phyloP scores from a whole-genome alignment of 495 filamentous ascomycete species.

The Aspergillus asperescens region DNA sequence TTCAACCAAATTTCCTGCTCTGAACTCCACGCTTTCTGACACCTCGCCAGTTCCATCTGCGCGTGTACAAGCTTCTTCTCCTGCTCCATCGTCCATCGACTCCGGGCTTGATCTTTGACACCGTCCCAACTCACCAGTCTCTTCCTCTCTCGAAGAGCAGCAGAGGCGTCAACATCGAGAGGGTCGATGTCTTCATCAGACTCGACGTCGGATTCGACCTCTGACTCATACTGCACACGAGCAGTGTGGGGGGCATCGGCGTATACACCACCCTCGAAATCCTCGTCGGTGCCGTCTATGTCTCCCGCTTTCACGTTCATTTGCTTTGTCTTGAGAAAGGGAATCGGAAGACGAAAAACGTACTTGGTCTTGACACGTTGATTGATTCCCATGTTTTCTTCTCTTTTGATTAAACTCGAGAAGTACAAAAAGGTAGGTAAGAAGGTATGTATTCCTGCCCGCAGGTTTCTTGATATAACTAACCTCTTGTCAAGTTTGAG shows the following conservation, averaged over 20 bases:
- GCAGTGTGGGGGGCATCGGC: not conserved
- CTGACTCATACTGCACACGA: not conserved
- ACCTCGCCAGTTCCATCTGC: conserved; percentile 28
- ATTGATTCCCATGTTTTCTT: conserved; percentile 16
- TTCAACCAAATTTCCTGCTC: conserved; percentile 40
- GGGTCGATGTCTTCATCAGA: conserved; percentile 1
- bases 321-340: conserved; percentile 10
- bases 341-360: conserved; percentile 20
- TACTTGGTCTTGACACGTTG: conserved; percentile 21
- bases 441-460: not conserved
- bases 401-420: not conserved
- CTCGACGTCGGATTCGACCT: not conserved
- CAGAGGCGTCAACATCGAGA: not conserved
- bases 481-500: not conserved
- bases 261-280: not conserved
- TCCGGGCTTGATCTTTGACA: conserved; percentile 21
- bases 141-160: not conserved
- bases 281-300: not conserved
- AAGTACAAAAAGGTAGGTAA: not conserved
- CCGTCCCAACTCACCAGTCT: conserved; percentile 34
- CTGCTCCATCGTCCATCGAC: conserved; percentile 35
- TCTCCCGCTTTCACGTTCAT: not conserved
- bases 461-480: not conserved
- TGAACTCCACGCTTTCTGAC: conserved; percentile 43
- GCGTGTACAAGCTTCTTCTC: conserved; percentile 31